Conservation (phyloP, 768 basidiomycete genomes). For the Psilocybe sp. region DNA sequence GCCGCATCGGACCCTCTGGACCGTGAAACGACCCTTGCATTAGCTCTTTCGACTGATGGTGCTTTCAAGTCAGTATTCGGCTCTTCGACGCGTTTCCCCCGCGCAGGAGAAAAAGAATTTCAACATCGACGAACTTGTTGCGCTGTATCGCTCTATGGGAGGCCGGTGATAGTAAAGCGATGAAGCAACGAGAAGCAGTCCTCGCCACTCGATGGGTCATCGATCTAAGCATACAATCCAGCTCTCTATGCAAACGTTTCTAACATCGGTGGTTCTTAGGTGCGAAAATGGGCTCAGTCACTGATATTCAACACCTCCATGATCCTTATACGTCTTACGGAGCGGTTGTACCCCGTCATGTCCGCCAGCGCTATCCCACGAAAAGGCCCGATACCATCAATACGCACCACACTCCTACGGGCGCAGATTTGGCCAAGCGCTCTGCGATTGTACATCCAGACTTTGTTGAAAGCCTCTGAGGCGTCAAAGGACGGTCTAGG, state of each 20-base stretch:
- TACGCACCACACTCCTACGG: too few relatives aligned
- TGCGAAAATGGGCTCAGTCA: constrained; percentile 92
- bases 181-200: background rate
- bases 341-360: constrained; percentile 57
- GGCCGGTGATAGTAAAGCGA: constrained; percentile 30
- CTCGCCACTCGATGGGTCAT: constrained; percentile 53
- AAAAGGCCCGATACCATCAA: too few relatives aligned
- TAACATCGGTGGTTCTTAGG: constrained; percentile 37
- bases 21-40: constrained; percentile 22
- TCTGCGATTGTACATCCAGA: constrained; percentile 76
- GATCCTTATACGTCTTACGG: constrained; percentile 81
- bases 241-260: background rate
- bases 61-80: constrained; percentile 71
- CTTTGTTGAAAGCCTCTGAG: constrained; percentile 81
- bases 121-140: constrained; percentile 81
- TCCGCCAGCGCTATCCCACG: constrained; percentile 8
- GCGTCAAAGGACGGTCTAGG: constrained; percentile 40
- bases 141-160: constrained; percentile 84
- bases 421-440: constrained; percentile 75
- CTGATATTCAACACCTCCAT: constrained; percentile 91
- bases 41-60: constrained; percentile 62
- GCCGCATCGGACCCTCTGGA: background rate
- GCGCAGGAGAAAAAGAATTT: constrained; percentile 75
- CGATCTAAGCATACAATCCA: constrained; percentile 55
- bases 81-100: constrained; percentile 72